These are phyloP conservation scores for Herpomyces periplanetae DNA, from an alignment of 2,329 filamentous ascomycete species.

Conservation along the genomic window DNA sequence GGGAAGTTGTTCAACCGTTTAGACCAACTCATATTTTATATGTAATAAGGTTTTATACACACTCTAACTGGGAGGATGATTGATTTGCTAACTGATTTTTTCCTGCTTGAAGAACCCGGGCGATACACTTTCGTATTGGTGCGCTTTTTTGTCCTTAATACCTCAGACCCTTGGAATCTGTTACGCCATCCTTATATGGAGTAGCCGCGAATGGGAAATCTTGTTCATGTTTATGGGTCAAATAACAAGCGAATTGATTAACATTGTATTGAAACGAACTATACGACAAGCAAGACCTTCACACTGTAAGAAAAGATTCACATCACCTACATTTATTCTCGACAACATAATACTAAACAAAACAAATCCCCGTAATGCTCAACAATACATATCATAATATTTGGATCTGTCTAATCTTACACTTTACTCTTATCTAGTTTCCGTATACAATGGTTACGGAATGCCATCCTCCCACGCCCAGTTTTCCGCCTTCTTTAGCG, in stretches of 20 bases:
- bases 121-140: constrained; percentile 47
- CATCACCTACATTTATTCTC: constrained; percentile 11
- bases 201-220: constrained; percentile 61
- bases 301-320: constrained; percentile 7
- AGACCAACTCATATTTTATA: too few relatives aligned
- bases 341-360: not conserved
- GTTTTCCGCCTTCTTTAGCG: constrained; percentile 63
- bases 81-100: too few relatives aligned
- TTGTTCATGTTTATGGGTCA: constrained; percentile 66
- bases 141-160: constrained; percentile 69
- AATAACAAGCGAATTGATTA: constrained; percentile 57
- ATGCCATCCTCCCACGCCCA: constrained; percentile 91
- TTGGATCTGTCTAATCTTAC: not conserved
- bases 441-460: constrained; percentile 59
- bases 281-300: constrained; percentile 65
- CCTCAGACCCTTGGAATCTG: constrained; percentile 65
- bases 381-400: not conserved
- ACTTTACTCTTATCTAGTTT: constrained; percentile 3
- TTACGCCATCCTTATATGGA: constrained; percentile 64
- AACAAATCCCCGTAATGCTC: not conserved
- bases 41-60: too few relatives aligned
- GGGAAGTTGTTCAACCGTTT: too few relatives aligned
- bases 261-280: constrained; percentile 52
- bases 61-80: too few relatives aligned
- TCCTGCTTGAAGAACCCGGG: constrained; percentile 32